These are phyloP conservation scores for Sclerotinia minor DNA, from an alignment of 2,329 filamentous ascomycete species.

Conservation along the genomic window DNA sequence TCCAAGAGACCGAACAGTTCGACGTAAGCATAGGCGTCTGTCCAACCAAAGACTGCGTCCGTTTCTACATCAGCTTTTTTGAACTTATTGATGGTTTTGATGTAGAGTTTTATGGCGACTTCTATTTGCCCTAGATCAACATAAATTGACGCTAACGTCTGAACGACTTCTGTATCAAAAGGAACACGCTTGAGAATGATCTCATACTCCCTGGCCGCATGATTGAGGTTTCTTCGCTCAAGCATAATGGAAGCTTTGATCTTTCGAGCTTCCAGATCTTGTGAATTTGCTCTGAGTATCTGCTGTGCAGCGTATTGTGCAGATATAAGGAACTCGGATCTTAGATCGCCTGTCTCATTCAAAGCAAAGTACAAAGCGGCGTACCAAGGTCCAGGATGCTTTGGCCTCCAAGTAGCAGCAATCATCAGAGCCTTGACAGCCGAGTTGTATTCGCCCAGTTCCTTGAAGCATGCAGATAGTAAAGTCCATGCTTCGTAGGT, in stretches of 20 bases:
- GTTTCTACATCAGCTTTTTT: constrained; percentile 27
- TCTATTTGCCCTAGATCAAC: constrained; percentile 41
- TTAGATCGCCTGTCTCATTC: constrained; percentile 50
- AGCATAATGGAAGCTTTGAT: constrained; percentile 60
- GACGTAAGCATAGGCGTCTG: constrained; percentile 80
- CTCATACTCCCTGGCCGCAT: constrained; percentile 59
- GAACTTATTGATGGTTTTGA: constrained; percentile 39
- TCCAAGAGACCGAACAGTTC: constrained; percentile 71
- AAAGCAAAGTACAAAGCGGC: constrained; percentile 58
- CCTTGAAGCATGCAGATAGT: constrained; percentile 60
- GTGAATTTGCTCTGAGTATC: constrained; percentile 58
- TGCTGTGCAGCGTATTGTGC: constrained; percentile 60
- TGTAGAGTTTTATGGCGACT: constrained; percentile 42
- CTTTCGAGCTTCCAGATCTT: constrained; percentile 54
- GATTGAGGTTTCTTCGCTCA: constrained; percentile 54
- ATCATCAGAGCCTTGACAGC: constrained; percentile 61
- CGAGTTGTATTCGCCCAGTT: constrained; percentile 57
- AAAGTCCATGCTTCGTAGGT: constrained; percentile 66
- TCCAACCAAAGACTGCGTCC: constrained; percentile 56
- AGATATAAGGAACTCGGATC: constrained; percentile 51
- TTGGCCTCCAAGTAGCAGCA: constrained; percentile 62
- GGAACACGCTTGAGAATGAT: constrained; percentile 51
- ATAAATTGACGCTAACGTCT: constrained; percentile 41
- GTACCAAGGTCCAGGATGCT: constrained; percentile 60
- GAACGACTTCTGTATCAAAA: constrained; percentile 48